phyloP scores from a whole-genome alignment of 257 asterid species.

The Solanum ossicruentum region DNA sequence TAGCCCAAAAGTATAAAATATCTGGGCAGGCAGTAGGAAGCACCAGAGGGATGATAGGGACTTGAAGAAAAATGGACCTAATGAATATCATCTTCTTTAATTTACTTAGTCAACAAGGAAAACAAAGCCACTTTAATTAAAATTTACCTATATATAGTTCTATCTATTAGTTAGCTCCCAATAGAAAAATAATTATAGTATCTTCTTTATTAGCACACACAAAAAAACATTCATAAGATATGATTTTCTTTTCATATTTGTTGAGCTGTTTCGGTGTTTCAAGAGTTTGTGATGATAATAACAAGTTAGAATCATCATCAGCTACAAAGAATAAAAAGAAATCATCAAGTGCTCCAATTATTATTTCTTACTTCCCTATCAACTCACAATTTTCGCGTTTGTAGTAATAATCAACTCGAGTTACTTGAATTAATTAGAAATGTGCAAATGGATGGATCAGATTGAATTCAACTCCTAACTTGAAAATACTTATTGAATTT shows the following conservation, averaged over 20 bases:
- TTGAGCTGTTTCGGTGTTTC: not conserved
- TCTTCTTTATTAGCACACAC: not conserved
- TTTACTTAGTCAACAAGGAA: not conserved
- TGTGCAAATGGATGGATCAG: not conserved
- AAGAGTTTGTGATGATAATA: not conserved
- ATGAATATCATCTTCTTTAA: not conserved
- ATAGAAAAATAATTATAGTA: not conserved
- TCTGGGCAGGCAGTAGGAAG: not conserved
- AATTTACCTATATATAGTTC: not conserved
- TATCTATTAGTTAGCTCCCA: not conserved
- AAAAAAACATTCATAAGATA: not conserved
- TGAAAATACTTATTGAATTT: not conserved
- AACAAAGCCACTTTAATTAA: not conserved
- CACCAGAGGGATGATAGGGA: not conserved
- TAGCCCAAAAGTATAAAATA: not conserved
- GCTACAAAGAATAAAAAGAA: not conserved
- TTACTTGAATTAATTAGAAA: not conserved
- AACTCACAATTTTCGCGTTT: not conserved
- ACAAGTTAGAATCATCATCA: not conserved
- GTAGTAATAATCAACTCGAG: not conserved
- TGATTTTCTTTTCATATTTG: not conserved
- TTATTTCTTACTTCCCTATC: not conserved
- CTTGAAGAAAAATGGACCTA: not conserved
- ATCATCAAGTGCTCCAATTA: not conserved
- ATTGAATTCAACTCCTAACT: not conserved